phyloP scores from a whole-genome alignment of 495 filamentous ascomycete species.

The Neurospora sublineolata region DNA sequence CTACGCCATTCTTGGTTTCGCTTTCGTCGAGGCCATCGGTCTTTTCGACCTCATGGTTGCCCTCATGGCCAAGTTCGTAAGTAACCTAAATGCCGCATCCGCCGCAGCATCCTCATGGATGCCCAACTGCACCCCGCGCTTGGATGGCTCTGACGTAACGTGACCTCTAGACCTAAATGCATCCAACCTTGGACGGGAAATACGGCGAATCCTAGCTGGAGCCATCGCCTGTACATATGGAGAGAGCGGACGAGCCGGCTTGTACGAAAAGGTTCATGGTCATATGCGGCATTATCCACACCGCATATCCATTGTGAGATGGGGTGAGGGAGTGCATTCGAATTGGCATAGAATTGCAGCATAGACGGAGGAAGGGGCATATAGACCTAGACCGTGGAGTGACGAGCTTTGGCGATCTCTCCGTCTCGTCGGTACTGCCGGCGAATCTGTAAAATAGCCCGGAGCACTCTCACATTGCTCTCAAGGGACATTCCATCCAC shows the following conservation, averaged over 20 bases:
- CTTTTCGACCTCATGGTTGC: constrained; percentile 90
- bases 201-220: constrained; percentile 14
- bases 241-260: constrained; percentile 8
- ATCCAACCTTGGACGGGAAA: constrained; percentile 9
- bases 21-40: constrained; percentile 88
- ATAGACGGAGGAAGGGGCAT: constrained; percentile 23
- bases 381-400: constrained; percentile 27
- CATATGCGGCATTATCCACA: constrained; percentile 10
- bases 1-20: constrained; percentile 88
- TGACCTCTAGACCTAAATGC: constrained; percentile 17
- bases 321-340: constrained; percentile 20
- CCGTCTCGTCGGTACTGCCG: constrained; percentile 22
- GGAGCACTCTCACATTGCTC: constrained; percentile 15
- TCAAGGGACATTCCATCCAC: constrained; percentile 16
- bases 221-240: constrained; percentile 22
- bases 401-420: constrained; percentile 16
- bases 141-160: constrained; percentile 2
- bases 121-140: background rate
- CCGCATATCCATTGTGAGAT: constrained; percentile 13
- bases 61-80: constrained; percentile 70
- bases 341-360: constrained; percentile 24
- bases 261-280: constrained; percentile 22
- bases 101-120: background rate
- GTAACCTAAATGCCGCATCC: constrained; percentile 13
- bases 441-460: constrained; percentile 22